phyloP scores from a whole-genome alignment of 1,284 basidiomycete genomes.

The Cryptococcus sp. region DNA sequence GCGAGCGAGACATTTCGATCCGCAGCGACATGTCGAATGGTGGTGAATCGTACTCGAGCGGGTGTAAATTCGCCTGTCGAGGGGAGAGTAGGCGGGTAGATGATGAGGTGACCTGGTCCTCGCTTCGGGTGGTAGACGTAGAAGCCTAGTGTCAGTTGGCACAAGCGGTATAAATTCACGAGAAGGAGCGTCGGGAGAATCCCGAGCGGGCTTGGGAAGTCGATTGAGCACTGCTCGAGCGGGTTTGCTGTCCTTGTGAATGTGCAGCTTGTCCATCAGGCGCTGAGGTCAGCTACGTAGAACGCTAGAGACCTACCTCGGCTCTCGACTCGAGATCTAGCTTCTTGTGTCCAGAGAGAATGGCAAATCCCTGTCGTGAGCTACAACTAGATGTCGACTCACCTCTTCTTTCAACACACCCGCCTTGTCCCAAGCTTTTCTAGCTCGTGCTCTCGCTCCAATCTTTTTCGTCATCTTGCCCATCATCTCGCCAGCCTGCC shows the following conservation, averaged over 20 bases:
- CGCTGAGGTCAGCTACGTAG: slow-evolving; percentile 2
- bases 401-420: slow-evolving; percentile 26
- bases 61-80: slow-evolving; percentile 4
- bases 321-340: slow-evolving; percentile 16
- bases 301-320: slow-evolving; percentile 7
- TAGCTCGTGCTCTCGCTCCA: slow-evolving; percentile 4
- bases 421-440: slow-evolving; percentile 13
- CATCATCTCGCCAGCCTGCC: not conserved
- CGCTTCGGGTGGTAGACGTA: slow-evolving; percentile 22
- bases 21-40: slow-evolving; percentile 10
- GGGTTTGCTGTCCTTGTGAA: slow-evolving; percentile 13
- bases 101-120: slow-evolving; percentile 26
- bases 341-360: slow-evolving; percentile 20
- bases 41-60: slow-evolving; percentile 21
- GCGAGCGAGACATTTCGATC: slow-evolving; percentile 6
- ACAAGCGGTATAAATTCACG: slow-evolving; percentile 7
- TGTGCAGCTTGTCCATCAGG: slow-evolving; percentile 17
- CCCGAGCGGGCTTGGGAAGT: slow-evolving; percentile 7
- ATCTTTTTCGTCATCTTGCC: slow-evolving; percentile 9
- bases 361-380: slow-evolving; percentile 18
- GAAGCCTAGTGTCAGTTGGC: slow-evolving; percentile 17
- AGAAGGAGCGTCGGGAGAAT: slow-evolving; percentile 12
- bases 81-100: slow-evolving; percentile 16
- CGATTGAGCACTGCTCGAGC: slow-evolving; percentile 10
- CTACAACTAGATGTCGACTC: slow-evolving; percentile 4